Evolutionary conservation across 2,329 filamentous ascomycete species (phyloP).

Genomic region (Pseudogymnoascus sp.): DNA sequence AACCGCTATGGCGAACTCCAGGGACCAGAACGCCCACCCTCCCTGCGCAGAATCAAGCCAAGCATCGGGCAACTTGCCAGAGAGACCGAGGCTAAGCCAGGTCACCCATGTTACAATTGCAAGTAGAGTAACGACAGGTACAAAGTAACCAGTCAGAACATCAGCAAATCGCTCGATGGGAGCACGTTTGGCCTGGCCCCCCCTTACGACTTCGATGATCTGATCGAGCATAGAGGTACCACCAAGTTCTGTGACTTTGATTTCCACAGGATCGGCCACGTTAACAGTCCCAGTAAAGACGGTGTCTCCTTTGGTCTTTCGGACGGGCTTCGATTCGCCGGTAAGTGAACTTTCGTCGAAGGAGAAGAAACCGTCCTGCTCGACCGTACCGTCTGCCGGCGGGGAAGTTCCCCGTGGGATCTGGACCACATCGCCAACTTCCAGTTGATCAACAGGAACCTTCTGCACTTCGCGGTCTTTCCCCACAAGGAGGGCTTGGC

Average conservation of each 20-base stretch:
- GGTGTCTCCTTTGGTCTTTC: constrained; percentile 40
- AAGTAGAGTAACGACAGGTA: constrained; percentile 63
- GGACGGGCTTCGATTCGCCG: constrained; percentile 63
- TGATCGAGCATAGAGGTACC: constrained; percentile 73
- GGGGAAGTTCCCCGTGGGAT: constrained; percentile 73
- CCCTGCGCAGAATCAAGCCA: constrained; percentile 29
- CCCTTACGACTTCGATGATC: constrained; percentile 69
- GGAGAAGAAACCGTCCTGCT: constrained; percentile 31
- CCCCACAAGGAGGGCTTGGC: background rate
- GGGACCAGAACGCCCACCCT: constrained; percentile 61
- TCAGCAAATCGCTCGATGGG: constrained; percentile 72
- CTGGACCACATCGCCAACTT: constrained; percentile 63
- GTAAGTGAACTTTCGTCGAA: constrained; percentile 85
- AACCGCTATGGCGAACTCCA: constrained; percentile 62
- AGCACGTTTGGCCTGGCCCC: constrained; percentile 69
- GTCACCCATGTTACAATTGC: constrained; percentile 65
- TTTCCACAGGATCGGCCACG: background rate
- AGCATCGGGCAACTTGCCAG: constrained; percentile 45
- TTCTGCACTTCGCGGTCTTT: constrained; percentile 31
- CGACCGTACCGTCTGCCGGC: constrained; percentile 65
- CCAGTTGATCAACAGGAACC: constrained; percentile 52
- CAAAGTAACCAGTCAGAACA: constrained; percentile 67
- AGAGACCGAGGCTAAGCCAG: constrained; percentile 61
- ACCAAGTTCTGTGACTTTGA: constrained; percentile 31
- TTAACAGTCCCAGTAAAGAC: background rate